Base-by-base conservation (phyloP, 371 early-diverging fungal species). In the Mucor velutinosus region DNA sequence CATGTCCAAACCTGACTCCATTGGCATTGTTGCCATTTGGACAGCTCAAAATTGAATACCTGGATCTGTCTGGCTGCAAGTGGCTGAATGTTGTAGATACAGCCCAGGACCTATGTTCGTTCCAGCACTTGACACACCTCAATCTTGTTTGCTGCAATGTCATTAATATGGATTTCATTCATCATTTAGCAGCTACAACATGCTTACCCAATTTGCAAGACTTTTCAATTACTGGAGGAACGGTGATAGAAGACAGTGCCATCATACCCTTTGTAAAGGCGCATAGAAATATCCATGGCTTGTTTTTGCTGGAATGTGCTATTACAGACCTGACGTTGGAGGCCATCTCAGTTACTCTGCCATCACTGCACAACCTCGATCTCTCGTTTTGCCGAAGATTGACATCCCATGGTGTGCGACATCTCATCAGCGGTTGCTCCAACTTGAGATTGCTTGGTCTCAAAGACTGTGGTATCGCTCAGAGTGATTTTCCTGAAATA, bases 81-180 rank as follows among this genome's bases (percentile, higher is more conserved):
- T 83, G 83, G 80, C 67, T 83, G 17, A 73, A 71, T 39, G 75
- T 67, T 12, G 64, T 60, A 32, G 77, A 83, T n/a, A 83, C 83
- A n/a, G 81, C 81, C 0, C 60, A 67, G 57, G 83, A 83, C 43
- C 39, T 83, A 0, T 53, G 71, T 7, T 67, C 67, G 1, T 71
- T 83, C 29, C 41, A 59, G 4, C 25, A 64, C 19, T 60, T 83
- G 37, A 74, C 69, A 17, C 71, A 75, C 32, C 71, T 83, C 1
- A 77, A 76, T 33, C 71, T 83, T n/a, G 67, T 83, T 2, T 78
- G 80, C 62, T 78, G 81, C 33, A 68, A 65, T 57, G 21, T 45
- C 7, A 65, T 71, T 10, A 60, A 61, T 30, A 61, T 58, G 17
- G 69, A 70, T n/a, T 79, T 76, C 47, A 65, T 69, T 10, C 65